phyloP scores from a whole-genome alignment of 2,329 filamentous ascomycete species.

The Fusarium sp. region DNA sequence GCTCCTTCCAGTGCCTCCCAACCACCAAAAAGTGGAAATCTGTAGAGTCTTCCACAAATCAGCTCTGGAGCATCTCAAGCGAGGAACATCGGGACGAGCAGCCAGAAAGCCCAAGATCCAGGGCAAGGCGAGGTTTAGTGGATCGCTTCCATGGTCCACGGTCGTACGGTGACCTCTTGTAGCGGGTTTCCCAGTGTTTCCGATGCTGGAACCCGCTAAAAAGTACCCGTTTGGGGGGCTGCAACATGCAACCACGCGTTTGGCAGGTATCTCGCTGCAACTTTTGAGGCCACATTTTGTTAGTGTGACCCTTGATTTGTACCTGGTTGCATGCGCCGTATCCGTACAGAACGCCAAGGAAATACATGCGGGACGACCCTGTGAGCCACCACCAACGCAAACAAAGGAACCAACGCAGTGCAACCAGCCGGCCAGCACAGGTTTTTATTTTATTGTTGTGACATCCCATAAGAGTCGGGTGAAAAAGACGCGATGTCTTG shows the following conservation, averaged over 20 bases:
- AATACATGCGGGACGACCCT: constrained; percentile 34
- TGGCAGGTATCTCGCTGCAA: constrained; percentile 24
- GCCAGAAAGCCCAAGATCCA: constrained; percentile 25
- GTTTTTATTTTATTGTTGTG: constrained; percentile 16
- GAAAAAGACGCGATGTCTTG: neutral
- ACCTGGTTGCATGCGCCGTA: constrained; percentile 16
- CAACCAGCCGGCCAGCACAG: neutral
- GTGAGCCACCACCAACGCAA: constrained; percentile 26
- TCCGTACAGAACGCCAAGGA: constrained; percentile 20
- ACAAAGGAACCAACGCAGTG: constrained; percentile 10
- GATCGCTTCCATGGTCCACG: constrained; percentile 15
- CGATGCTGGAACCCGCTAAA: constrained; percentile 16
- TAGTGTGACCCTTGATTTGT: constrained; percentile 2
- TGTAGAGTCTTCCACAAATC: constrained; percentile 26
- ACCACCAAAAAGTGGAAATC: constrained; percentile 36
- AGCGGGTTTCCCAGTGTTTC: constrained; percentile 19
- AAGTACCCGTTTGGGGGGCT: constrained; percentile 14
- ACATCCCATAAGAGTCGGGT: neutral
- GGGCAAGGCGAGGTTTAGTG: constrained; percentile 27
- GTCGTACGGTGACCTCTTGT: constrained; percentile 15
- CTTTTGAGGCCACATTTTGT: neutral
- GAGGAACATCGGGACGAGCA: constrained; percentile 29
- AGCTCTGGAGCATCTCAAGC: constrained; percentile 11
- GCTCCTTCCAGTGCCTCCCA: constrained; percentile 27
- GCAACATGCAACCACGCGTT: constrained; percentile 14